A percentile compares a stretch with the other conserved stretches of the same genome.
phyloP scores from a whole-genome alignment of 129 eudicot genomes.

The Daucus carota region DNA sequence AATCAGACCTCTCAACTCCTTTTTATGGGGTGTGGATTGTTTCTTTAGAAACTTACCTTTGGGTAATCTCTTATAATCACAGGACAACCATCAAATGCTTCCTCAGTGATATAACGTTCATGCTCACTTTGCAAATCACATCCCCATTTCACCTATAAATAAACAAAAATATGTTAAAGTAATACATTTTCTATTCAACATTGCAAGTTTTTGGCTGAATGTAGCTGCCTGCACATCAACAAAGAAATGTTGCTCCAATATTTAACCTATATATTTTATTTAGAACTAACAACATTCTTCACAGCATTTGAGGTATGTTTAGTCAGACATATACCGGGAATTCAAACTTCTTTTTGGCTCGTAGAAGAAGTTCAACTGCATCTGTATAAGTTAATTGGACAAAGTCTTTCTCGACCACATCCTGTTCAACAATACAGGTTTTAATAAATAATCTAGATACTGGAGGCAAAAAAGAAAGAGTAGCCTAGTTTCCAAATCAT shows the following conservation, averaged over 20 bases:
- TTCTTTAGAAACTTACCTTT: slow-evolving; percentile 38
- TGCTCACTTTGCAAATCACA: slow-evolving; percentile 98
- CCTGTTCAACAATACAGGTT: slow-evolving; percentile 36
- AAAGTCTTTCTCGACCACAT: slow-evolving; percentile 80
- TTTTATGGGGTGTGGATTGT: neutral
- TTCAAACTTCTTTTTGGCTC: slow-evolving; percentile 80
- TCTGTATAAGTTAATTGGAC: slow-evolving; percentile 84
- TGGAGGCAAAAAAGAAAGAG: neutral
- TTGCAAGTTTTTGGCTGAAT: neutral
- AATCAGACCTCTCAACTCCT: neutral
- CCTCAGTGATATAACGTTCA: slow-evolving; percentile 91
- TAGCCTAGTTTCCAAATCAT: neutral
- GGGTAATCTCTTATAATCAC: slow-evolving; percentile 95
- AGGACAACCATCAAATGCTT: slow-evolving; percentile 84
- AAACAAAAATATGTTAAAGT: neutral
- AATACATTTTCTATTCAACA: neutral
- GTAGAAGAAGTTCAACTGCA: slow-evolving; percentile 72
- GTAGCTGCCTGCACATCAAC: neutral
- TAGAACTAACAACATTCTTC: neutral
- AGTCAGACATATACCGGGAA: slow-evolving; percentile 54
- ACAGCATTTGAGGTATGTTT: neutral
- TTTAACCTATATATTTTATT: neutral
- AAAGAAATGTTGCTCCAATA: neutral
- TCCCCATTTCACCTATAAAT: slow-evolving; percentile 91
- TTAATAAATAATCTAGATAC: slow-evolving; percentile 7